Percentiles rank a stretch among this genome's conserved stretches.
Evolutionary conservation across 1,284 basidiomycete species (phyloP).

Genomic region (Ceraceosorus bombacis): DNA sequence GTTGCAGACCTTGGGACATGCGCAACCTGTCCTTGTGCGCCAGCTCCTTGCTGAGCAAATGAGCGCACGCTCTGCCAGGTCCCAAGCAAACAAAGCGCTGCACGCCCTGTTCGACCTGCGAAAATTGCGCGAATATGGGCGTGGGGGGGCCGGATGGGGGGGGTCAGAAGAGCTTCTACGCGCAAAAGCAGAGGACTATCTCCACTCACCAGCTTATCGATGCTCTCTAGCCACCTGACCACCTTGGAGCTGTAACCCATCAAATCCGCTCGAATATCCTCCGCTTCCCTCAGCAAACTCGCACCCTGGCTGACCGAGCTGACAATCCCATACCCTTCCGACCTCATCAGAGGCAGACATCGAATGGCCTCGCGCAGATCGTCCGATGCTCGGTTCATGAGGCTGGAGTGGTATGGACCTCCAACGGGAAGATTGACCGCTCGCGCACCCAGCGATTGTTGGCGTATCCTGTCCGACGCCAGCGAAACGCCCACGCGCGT

Average conservation of each 20-base stretch:
- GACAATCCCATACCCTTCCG: conserved; percentile 21
- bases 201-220: conserved; percentile 21
- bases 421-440: conserved; percentile 46
- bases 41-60: conserved; percentile 44
- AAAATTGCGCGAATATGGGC: too few species aligned
- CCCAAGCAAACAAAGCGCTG: conserved; percentile 44
- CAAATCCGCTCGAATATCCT: conserved; percentile 30
- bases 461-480: conserved; percentile 38
- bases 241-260: conserved; percentile 29
- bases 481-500: conserved; percentile 42
- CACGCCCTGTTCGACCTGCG: conserved; percentile 27
- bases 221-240: conserved; percentile 35
- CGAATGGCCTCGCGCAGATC: conserved; percentile 27
- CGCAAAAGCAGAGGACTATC: too few species aligned
- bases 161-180: too few species aligned
- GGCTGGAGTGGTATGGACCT: conserved; percentile 42
- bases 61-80: conserved; percentile 41
- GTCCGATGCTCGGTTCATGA: conserved; percentile 34
- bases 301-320: conserved; percentile 27
- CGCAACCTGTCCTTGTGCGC: conserved; percentile 27
- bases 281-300: conserved; percentile 11
- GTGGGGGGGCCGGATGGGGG: too few species aligned
- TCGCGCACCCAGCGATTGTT: conserved; percentile 36
- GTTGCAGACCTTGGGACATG: conserved; percentile 10
- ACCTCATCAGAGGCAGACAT: conserved; percentile 28